phyloP scores from a whole-genome alignment of 148 eudicot genomes.

The Rhododendron ovatum region DNA sequence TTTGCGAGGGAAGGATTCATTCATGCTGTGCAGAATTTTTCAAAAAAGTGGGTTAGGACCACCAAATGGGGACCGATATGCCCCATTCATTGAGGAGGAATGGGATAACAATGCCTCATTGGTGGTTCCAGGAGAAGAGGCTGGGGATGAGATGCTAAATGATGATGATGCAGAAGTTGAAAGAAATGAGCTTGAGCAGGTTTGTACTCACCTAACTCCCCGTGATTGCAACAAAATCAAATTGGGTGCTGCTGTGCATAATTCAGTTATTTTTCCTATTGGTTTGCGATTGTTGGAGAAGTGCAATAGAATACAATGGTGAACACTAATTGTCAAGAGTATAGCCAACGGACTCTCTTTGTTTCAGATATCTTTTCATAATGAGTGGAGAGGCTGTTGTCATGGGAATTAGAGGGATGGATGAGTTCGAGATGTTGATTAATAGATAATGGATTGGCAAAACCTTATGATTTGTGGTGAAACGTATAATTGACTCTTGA shows the following conservation, averaged over 20 bases:
- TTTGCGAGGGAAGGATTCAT: slow-evolving; percentile 41
- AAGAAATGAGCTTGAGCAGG: slow-evolving; percentile 29
- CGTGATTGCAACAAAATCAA: background rate
- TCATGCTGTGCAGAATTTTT: slow-evolving; percentile 33
- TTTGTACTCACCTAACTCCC: slow-evolving; percentile 6
- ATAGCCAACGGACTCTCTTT: background rate
- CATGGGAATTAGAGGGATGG: background rate
- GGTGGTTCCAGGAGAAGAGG: slow-evolving; percentile 55
- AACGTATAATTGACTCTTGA: background rate
- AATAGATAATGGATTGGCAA: background rate
- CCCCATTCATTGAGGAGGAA: slow-evolving; percentile 40
- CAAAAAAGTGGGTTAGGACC: slow-evolving; percentile 44
- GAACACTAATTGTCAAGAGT: background rate
- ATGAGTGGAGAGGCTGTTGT: background rate
- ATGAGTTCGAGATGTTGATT: background rate
- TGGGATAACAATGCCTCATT: slow-evolving; percentile 33
- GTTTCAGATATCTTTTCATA: background rate
- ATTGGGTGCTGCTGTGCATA: background rate
- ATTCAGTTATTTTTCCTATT: background rate
- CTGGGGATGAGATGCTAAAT: slow-evolving; percentile 45
- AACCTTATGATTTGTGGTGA: background rate
- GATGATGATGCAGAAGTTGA: slow-evolving; percentile 53
- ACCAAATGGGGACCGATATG: slow-evolving; percentile 38
- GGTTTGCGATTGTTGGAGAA: background rate
- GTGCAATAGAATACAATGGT: background rate